These are phyloP conservation scores for Crucibulum laeve DNA, from an alignment of 768 basidiomycete species.

Conservation along the genomic window DNA sequence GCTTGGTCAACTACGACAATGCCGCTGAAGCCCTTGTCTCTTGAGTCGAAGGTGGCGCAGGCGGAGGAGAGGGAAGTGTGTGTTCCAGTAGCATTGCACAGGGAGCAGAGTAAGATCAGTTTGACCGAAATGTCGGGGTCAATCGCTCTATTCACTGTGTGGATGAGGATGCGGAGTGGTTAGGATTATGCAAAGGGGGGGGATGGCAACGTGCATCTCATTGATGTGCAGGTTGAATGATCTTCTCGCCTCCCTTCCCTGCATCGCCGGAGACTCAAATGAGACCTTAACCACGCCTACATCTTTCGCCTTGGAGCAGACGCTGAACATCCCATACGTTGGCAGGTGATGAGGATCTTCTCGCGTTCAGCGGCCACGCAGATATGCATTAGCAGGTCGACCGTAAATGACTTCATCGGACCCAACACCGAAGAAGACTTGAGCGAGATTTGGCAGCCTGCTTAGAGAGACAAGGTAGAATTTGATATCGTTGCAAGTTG, in stretches of 20 bases:
- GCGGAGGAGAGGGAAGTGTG: constrained; percentile 70
- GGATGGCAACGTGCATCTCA: constrained; percentile 44
- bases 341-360: constrained; percentile 89
- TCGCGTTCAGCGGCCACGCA: constrained; percentile 76
- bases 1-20: constrained; percentile 96
- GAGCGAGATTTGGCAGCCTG: constrained; percentile 52
- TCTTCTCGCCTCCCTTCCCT: constrained; percentile 71
- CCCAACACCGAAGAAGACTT: constrained; percentile 93
- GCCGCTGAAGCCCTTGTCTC: constrained; percentile 80
- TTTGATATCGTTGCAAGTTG: constrained; percentile 72
- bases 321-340: constrained; percentile 98
- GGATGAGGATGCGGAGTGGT: neutral
- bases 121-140: constrained; percentile 75
- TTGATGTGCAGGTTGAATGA: constrained; percentile 73
- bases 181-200: constrained; percentile 1
- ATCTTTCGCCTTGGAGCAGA: constrained; percentile 95
- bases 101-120: constrained; percentile 91
- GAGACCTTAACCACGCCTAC: constrained; percentile 75
- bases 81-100: constrained; percentile 95
- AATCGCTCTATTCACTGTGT: constrained; percentile 72
- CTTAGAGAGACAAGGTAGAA: constrained; percentile 69
- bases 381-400: constrained; percentile 93
- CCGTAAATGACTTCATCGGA: no score
- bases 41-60: constrained; percentile 66
- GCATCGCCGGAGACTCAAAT: constrained; percentile 51